A percentile compares a stretch with the other conserved stretches of the same genome.
Conservation (phyloP, 2,329 filamentous ascomycete genomes). For the Neocucurbitaria cava region DNA sequence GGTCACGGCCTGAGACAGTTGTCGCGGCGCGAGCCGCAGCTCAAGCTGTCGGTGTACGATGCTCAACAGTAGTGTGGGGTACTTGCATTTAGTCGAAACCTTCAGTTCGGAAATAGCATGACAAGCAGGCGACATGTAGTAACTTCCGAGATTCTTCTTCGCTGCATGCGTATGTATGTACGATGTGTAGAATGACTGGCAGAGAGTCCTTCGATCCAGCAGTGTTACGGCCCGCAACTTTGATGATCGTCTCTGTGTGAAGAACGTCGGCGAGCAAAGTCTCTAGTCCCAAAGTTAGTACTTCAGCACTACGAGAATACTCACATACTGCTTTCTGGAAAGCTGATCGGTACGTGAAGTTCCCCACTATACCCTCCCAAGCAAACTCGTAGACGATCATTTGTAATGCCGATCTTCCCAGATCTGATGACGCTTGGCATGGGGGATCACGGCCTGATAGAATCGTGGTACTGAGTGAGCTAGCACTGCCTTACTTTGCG, state of each 20-base stretch:
- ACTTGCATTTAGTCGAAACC: neutral
- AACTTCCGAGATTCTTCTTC: constrained; percentile 5
- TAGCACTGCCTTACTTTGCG: neutral
- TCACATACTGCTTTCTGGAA: neutral
- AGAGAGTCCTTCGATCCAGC: neutral
- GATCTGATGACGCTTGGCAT: neutral
- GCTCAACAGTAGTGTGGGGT: neutral
- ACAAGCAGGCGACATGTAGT: constrained; percentile 5
- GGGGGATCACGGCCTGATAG: neutral
- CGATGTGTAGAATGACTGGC: neutral
- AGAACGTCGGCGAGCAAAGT: neutral
- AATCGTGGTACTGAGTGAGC: constrained; percentile 3
- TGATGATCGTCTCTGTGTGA: neutral
- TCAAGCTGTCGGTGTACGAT: neutral
- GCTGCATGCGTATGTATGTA: neutral
- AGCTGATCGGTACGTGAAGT: neutral
- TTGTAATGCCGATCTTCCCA: constrained; percentile 12
- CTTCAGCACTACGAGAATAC: neutral
- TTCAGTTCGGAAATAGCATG: constrained; percentile 5
- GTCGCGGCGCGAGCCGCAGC: neutral
- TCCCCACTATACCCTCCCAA: neutral
- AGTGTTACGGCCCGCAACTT: neutral
- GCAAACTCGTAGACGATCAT: neutral
- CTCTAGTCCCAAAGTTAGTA: neutral
- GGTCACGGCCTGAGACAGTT: neutral